Evolutionary conservation across 2,329 filamentous ascomycete species (phyloP).

Genomic region (Arthrinium phaeospermum): DNA sequence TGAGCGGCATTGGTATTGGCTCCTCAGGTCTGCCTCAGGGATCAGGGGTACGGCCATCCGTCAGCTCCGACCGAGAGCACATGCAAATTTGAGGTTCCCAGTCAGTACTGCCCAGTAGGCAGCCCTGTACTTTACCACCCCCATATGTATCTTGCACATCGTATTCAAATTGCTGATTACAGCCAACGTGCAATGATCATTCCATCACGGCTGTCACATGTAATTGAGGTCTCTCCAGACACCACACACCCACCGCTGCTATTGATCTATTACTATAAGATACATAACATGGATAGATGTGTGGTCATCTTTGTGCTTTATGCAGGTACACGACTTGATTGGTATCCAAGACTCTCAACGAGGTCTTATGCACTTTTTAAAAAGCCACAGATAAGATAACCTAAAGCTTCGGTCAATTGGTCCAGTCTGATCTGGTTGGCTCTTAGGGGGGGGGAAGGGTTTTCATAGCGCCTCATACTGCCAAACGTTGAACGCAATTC

Average conservation of each 20-base stretch:
- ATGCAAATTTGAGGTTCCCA: neutral
- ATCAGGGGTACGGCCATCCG: neutral
- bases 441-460: neutral
- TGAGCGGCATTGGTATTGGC: neutral
- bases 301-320: neutral
- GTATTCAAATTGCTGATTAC: neutral
- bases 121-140: neutral
- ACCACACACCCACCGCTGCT: neutral
- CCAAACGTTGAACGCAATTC: neutral
- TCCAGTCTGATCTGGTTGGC: neutral
- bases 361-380: neutral
- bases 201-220: neutral
- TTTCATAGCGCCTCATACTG: neutral
- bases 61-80: neutral
- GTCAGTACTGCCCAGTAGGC: too few species aligned
- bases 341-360: neutral
- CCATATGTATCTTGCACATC: neutral
- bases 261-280: neutral
- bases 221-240: neutral
- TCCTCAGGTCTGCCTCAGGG: neutral
- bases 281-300: neutral
- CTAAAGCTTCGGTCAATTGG: neutral
- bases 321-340: neutral
- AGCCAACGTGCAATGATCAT: conserved; percentile 4
- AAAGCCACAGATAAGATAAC: conserved; percentile 11